Base-by-base conservation (phyloP, 768 basidiomycete genomes). In the Panus rudis region DNA sequence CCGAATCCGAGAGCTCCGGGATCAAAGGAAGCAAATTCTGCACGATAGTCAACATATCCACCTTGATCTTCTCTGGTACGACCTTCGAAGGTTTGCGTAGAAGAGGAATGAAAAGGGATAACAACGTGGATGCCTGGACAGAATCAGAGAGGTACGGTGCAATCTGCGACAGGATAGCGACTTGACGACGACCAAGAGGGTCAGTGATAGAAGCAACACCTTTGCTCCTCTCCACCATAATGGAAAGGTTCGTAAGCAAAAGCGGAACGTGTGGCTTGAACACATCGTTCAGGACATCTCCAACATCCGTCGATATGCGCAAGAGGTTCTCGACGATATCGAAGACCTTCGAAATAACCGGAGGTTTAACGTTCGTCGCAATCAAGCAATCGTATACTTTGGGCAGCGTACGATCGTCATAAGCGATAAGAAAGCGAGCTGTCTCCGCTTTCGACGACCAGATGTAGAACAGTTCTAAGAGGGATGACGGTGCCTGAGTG, bases 401-500 rank as follows among this genome's bases (percentile, higher is more conserved):
- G 6, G 82, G 81, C 12, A 99, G 61, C 1, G 84, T 71, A 4
- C 70, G 69, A 2, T 65, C 51, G 54, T 97, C 85, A 56, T 79
- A 84, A 19, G 76, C 67, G 34, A 83, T 79, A 21, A 98, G 69
- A 58, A 79, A 81, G 7, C 59, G 57, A n/a, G 74, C 69, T 47
- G 80, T 75, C 11, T 78, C 69, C 2, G 65, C 67, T 14, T 75
- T 68, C 13, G 69, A 59, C 0, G 88, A 77, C 86, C 92, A 93
- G 5, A 74, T 66, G 45, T 79, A 73, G 63, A 96, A 86, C 17
- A 97, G 68, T 28, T 96, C 92, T 32, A 99, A 66, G 14, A 94
- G 69, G 0, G 88, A 81, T 0, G 92, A 94, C 0, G 94, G 92
- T 0, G 89, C 75, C 60, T 97, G 94, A 0, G 85, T 89, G 54